Evolutionary conservation across 345 rosid genomes (phyloP).

Genomic region (Brassica carinata): DNA sequence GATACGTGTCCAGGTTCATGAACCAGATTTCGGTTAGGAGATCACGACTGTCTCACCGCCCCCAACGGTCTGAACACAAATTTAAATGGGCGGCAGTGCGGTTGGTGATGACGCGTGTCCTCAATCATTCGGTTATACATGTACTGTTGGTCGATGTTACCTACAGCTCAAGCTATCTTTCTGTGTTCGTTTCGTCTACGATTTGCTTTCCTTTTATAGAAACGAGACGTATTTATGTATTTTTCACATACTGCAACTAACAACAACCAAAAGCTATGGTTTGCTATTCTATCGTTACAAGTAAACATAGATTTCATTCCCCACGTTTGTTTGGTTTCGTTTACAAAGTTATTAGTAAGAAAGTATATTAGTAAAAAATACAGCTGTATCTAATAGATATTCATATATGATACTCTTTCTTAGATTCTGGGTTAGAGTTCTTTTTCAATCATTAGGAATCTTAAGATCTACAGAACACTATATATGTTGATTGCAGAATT

Average conservation of each 20-base stretch:
- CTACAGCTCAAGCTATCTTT: constrained; percentile 2
- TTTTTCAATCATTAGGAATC: not conserved
- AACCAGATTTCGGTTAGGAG: constrained; percentile 28
- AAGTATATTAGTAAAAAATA: not conserved
- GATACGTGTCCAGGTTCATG: constrained; percentile 33
- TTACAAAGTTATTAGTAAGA: not conserved
- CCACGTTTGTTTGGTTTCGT: not conserved
- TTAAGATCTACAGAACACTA: not conserved
- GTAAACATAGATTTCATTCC: not conserved
- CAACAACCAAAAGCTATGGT: not conserved
- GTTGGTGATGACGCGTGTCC: constrained; percentile 37
- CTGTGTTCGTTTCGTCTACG: constrained; percentile 33
- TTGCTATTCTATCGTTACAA: not conserved
- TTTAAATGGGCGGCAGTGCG: not conserved
- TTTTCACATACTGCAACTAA: not conserved
- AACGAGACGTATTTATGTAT: not conserved
- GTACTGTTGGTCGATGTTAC: constrained; percentile 11
- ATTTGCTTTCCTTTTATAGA: constrained; percentile 30
- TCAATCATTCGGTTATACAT: constrained; percentile 11
- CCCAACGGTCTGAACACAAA: constrained; percentile 26
- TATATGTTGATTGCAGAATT: not conserved
- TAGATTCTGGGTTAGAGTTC: not conserved
- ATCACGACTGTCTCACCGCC: constrained; percentile 41
- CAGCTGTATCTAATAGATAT: not conserved
- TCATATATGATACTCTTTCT: not conserved